These are phyloP conservation scores for Paramecium sonneborni DNA, from an alignment of 73 alveolate species.

Conservation along the genomic window DNA sequence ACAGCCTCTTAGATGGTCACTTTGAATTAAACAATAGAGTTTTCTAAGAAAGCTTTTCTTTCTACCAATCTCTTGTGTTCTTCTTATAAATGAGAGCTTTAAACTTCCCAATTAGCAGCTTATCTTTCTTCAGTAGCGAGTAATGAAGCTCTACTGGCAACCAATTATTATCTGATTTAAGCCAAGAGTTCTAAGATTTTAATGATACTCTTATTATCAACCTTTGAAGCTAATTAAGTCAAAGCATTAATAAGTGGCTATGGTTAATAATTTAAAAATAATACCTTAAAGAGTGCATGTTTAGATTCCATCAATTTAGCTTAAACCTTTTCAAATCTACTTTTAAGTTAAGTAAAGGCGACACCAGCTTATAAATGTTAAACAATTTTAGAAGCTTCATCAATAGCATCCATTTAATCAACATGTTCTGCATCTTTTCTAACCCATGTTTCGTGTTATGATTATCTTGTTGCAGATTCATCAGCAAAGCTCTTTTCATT, in stretches of 20 bases:
- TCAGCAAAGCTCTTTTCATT: constrained; percentile 35
- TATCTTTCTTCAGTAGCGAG: constrained; percentile 40
- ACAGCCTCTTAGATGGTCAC: constrained; percentile 60
- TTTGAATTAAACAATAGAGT: constrained; percentile 58
- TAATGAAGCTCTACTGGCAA: constrained; percentile 49
- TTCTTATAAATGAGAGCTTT: constrained; percentile 23
- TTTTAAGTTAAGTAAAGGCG: constrained; percentile 47
- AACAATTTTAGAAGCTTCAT: constrained; percentile 43
- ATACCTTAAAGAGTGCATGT: constrained; percentile 42
- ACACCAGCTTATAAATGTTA: constrained; percentile 61
- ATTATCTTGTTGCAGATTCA: constrained; percentile 10
- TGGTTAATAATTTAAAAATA: neutral
- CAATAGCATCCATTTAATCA: constrained; percentile 48
- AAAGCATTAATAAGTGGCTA: constrained; percentile 39
- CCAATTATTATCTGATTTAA: constrained; percentile 53
- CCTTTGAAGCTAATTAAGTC: constrained; percentile 45
- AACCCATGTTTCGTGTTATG: constrained; percentile 28
- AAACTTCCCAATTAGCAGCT: constrained; percentile 47
- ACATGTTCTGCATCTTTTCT: constrained; percentile 46
- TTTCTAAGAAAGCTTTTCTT: constrained; percentile 47
- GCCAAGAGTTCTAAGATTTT: constrained; percentile 47
- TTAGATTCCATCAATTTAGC: constrained; percentile 36
- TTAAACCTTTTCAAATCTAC: constrained; percentile 50
- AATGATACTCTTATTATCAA: constrained; percentile 46
- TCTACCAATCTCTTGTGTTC: constrained; percentile 56